A percentile compares a stretch with the other conserved stretches of the same genome.
These are phyloP conservation scores for Fusarium solani-melongenae DNA, from an alignment of 2,329 filamentous ascomycete species.

Conservation along the genomic window DNA sequence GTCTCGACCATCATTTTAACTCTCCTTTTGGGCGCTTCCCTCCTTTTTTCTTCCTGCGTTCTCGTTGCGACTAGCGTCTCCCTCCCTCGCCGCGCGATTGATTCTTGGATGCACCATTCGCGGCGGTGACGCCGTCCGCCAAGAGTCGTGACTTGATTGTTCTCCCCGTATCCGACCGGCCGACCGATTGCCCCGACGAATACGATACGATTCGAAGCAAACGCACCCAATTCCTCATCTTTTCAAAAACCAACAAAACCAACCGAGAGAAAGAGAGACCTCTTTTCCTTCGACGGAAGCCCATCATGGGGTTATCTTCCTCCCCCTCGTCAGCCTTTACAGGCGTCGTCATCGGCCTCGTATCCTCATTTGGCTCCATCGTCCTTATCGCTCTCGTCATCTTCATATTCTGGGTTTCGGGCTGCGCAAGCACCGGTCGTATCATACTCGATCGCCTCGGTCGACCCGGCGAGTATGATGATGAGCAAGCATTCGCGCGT, in stretches of 20 bases:
- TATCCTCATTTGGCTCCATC: constrained; percentile 94
- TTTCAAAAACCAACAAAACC: neutral
- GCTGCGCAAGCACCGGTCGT: constrained; percentile 78
- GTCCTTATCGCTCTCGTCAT: constrained; percentile 84
- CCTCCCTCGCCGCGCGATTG: constrained; percentile 38
- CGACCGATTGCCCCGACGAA: constrained; percentile 33
- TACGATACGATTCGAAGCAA: constrained; percentile 29
- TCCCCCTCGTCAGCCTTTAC: constrained; percentile 63
- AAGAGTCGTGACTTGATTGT: constrained; percentile 35
- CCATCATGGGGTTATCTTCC: constrained; percentile 46
- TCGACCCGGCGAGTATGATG: constrained; percentile 94
- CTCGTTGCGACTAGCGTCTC: neutral
- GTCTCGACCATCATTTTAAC: constrained; percentile 17
- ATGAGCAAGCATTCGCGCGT: constrained; percentile 92
- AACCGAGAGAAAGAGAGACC: neutral
- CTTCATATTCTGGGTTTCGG: constrained; percentile 88
- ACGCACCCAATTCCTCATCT: constrained; percentile 21
- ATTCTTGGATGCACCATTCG: constrained; percentile 41
- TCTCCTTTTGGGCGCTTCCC: constrained; percentile 18
- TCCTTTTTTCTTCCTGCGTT: neutral
- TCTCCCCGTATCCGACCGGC: constrained; percentile 24
- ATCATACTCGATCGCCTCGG: constrained; percentile 95
- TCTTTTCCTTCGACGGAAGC: neutral
- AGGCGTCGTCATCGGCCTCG: constrained; percentile 92
- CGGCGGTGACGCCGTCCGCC: constrained; percentile 46